Evolutionary conservation across 495 filamentous ascomycete genomes (phyloP).

Genomic region (Xylaria grammica): DNA sequence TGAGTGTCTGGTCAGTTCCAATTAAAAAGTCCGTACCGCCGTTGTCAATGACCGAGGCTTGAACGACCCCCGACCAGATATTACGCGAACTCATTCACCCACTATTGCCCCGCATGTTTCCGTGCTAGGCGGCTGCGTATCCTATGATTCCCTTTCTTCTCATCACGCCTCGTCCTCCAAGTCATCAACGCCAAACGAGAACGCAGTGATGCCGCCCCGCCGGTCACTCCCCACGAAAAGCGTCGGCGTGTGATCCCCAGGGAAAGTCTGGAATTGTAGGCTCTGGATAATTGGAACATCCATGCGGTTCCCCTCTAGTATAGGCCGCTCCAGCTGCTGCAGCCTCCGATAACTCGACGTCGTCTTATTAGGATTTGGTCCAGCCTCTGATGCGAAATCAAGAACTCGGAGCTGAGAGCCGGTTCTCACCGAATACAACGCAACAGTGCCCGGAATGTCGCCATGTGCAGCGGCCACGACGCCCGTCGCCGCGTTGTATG

Average conservation of each 20-base stretch:
- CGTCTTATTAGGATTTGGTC: too few relatives aligned
- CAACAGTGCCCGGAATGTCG: slow-evolving; percentile 43
- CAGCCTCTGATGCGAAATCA: background rate
- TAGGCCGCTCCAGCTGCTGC: too few relatives aligned
- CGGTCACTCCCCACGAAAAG: slow-evolving; percentile 37
- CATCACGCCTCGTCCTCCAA: slow-evolving; percentile 2
- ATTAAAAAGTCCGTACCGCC: too few relatives aligned
- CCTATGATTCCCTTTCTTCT: background rate
- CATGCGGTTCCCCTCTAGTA: background rate
- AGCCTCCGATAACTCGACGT: too few relatives aligned
- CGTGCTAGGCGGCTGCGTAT: too few relatives aligned
- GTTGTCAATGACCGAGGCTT: too few relatives aligned
- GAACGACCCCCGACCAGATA: too few relatives aligned
- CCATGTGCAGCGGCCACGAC: slow-evolving; percentile 50
- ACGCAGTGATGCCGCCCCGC: slow-evolving; percentile 31
- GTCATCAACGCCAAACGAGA: slow-evolving; percentile 29
- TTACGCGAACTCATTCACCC: too few relatives aligned
- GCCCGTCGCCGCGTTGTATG: slow-evolving; percentile 38
- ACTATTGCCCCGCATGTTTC: too few relatives aligned
- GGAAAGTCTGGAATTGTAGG: slow-evolving; percentile 41
- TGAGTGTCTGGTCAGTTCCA: too few relatives aligned
- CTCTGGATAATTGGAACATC: slow-evolving; percentile 23
- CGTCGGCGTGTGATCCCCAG: slow-evolving; percentile 35
- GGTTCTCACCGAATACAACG: slow-evolving; percentile 45
- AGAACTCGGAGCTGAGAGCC: slow-evolving; percentile 36